Evolutionary conservation across 208 protist genomes (phyloP).

Genomic region (Trypanosoma mega): DNA sequence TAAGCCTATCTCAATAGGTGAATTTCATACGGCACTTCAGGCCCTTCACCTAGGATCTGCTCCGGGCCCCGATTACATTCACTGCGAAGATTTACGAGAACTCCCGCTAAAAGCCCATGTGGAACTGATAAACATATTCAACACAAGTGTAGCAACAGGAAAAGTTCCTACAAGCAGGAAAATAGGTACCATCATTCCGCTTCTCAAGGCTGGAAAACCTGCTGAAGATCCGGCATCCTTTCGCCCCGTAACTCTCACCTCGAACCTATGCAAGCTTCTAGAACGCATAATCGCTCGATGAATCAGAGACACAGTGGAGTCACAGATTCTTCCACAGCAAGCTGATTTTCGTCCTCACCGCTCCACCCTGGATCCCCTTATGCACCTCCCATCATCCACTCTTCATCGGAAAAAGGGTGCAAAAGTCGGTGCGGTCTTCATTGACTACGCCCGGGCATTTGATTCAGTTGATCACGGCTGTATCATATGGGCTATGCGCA

Average conservation of each 20-base stretch:
- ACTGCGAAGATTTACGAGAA: not conserved
- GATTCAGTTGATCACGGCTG: constrained; percentile 36
- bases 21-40: not conserved
- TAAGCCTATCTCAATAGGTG: not conserved
- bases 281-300: constrained; percentile 26
- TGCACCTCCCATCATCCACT: constrained; percentile 12
- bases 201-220: constrained; percentile 31
- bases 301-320: constrained; percentile 22
- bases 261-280: constrained; percentile 29
- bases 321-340: constrained; percentile 16
- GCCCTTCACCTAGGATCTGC: not conserved
- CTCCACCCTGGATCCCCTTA: constrained; percentile 28
- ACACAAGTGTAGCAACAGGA: constrained; percentile 16
- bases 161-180: constrained; percentile 22
- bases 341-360: constrained; percentile 21
- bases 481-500: constrained; percentile 14
- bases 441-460: constrained; percentile 36
- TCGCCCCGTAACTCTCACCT: constrained; percentile 27
- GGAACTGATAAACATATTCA: constrained; percentile 15
- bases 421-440: constrained; percentile 17
- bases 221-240: constrained; percentile 15
- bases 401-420: not conserved
- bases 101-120: not conserved
- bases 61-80: not conserved
- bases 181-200: constrained; percentile 22